Conservation (phyloP, 129 eudicot genomes). For the Smallanthus sonchifolius region DNA sequence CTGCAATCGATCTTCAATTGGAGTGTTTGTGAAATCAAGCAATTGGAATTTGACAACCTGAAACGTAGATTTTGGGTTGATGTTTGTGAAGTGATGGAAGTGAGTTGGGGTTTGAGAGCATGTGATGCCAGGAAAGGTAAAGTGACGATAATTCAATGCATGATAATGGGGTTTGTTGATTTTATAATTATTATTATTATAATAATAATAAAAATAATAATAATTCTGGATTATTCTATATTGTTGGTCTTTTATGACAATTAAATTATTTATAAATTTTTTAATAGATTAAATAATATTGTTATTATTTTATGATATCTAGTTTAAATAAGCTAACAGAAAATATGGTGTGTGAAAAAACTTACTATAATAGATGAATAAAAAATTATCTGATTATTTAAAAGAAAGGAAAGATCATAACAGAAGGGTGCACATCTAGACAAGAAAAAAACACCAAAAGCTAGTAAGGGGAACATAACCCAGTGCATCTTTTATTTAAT, state of each 20-base stretch:
- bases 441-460: no score
- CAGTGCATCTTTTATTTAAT: no score
- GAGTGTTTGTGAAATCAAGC: not conserved
- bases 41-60: not conserved
- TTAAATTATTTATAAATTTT: not conserved
- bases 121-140: constrained; percentile 23
- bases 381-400: not conserved
- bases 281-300: not conserved
- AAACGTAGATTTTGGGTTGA: not conserved
- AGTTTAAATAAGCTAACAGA: not conserved
- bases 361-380: not conserved
- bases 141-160: constrained; percentile 19
- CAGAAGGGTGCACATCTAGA: no score
- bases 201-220: not conserved
- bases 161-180: constrained; percentile 8
- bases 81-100: constrained; percentile 1
- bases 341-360: not conserved
- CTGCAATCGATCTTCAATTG: not conserved
- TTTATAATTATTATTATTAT: not conserved
- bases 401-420: not conserved
- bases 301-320: not conserved
- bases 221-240: not conserved
- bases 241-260: not conserved
- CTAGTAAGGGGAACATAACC: no score
- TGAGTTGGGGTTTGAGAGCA: constrained; percentile 14